These are phyloP conservation scores for Alternaria metachromatica DNA, from an alignment of 2,329 filamentous ascomycete genomes.

Conservation along the genomic window DNA sequence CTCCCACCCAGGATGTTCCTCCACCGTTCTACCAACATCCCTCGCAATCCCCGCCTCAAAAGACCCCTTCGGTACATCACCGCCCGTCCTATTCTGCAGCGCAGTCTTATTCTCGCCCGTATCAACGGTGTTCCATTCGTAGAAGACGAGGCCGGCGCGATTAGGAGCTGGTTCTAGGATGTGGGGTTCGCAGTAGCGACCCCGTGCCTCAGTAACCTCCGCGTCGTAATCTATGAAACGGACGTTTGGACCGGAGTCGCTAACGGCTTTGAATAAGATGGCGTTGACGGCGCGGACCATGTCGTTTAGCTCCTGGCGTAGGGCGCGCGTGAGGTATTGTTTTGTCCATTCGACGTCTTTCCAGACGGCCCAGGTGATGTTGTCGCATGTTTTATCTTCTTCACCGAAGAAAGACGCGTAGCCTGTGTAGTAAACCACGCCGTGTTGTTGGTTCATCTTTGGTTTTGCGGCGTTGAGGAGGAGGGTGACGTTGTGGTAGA, in stretches of 20 bases:
- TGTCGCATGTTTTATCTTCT: slow-evolving; percentile 33
- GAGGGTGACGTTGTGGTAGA: slow-evolving; percentile 27
- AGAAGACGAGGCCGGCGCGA: slow-evolving; percentile 34
- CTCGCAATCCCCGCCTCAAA: slow-evolving; percentile 36
- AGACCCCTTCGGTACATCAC: slow-evolving; percentile 16
- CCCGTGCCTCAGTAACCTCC: not conserved
- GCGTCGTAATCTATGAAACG: not conserved
- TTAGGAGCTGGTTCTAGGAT: slow-evolving; percentile 21
- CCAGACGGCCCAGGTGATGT: slow-evolving; percentile 42
- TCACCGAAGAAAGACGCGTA: slow-evolving; percentile 42
- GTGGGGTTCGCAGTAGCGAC: not conserved
- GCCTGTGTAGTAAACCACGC: slow-evolving; percentile 38
- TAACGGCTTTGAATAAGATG: slow-evolving; percentile 22
- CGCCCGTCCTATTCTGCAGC: slow-evolving; percentile 20
- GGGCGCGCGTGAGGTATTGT: slow-evolving; percentile 34
- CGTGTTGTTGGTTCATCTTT: slow-evolving; percentile 29
- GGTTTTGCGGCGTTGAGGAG: slow-evolving; percentile 29
- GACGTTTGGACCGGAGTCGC: not conserved
- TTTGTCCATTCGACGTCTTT: slow-evolving; percentile 24
- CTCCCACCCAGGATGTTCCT: slow-evolving; percentile 35
- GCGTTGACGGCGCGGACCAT: slow-evolving; percentile 35
- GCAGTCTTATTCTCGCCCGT: slow-evolving; percentile 26
- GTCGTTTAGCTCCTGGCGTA: slow-evolving; percentile 34
- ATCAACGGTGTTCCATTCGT: slow-evolving; percentile 42
- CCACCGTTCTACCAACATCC: slow-evolving; percentile 31